phyloP scores from a whole-genome alignment of 768 basidiomycete genomes.

The Xerocomus brunneocitrinus region DNA sequence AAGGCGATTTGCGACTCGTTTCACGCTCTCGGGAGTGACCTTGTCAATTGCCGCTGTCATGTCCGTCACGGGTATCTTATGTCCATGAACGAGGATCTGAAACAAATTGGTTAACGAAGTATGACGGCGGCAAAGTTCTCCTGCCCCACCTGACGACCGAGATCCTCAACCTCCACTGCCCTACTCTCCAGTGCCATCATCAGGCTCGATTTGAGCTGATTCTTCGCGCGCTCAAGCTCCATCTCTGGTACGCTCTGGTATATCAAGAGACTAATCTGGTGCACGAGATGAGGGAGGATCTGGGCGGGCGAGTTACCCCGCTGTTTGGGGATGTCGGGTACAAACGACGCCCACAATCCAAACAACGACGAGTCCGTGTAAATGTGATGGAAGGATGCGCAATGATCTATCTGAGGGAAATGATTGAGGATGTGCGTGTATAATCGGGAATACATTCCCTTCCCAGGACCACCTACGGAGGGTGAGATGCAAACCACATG shows the following conservation, averaged over 20 bases:
- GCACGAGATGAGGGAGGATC: constrained; percentile 79
- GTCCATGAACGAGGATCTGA: constrained; percentile 79
- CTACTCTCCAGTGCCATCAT: constrained; percentile 94
- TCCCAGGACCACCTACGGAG: constrained; percentile 80
- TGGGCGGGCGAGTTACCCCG: constrained; percentile 61
- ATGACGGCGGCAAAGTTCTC: neutral
- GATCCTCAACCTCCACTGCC: constrained; percentile 80
- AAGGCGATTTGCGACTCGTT: constrained; percentile 69
- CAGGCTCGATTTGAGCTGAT: constrained; percentile 87
- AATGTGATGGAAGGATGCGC: constrained; percentile 95
- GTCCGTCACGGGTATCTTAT: constrained; percentile 82
- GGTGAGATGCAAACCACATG: constrained; percentile 3
- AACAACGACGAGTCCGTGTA: constrained; percentile 93
- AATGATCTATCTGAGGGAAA: constrained; percentile 91
- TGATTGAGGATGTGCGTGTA: constrained; percentile 96
- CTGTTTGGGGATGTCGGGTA: constrained; percentile 54
- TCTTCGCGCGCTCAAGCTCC: constrained; percentile 87
- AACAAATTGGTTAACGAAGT: constrained; percentile 2
- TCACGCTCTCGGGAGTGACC: constrained; percentile 65
- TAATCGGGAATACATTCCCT: constrained; percentile 97
- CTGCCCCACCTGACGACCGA: constrained; percentile 74
- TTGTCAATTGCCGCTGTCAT: constrained; percentile 86
- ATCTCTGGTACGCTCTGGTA: constrained; percentile 58
- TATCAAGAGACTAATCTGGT: constrained; percentile 80
- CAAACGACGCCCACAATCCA: constrained; percentile 83